Percentiles rank a stretch among this genome's conserved stretches.
Evolutionary conservation across 768 basidiomycete genomes (phyloP).

Genomic region (Mycena rosella): DNA sequence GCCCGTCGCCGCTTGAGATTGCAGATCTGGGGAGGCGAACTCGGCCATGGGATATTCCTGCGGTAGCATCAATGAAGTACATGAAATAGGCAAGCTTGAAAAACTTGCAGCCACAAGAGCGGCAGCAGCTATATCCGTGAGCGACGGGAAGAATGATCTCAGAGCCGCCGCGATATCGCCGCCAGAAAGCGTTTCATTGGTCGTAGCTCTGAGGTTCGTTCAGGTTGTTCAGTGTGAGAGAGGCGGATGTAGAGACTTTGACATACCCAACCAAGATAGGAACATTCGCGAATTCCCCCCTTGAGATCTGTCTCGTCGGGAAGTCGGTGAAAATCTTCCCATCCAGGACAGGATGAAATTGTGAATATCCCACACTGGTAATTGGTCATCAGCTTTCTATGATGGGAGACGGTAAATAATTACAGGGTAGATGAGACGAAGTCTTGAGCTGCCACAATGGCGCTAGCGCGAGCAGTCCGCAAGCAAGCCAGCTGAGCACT

Average conservation of each 20-base stretch:
- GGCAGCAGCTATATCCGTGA: constrained; percentile 55
- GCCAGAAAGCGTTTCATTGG: constrained; percentile 69
- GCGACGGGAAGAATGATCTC: constrained; percentile 57
- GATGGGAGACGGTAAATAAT: too few species aligned
- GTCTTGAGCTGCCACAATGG: constrained; percentile 69
- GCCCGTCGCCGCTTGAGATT: constrained; percentile 61
- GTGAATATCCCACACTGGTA: constrained; percentile 48
- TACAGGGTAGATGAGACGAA: constrained; percentile 7
- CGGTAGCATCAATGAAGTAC: too few species aligned
- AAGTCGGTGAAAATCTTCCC: constrained; percentile 62
- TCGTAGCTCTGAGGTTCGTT: constrained; percentile 56
- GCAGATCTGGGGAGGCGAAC: constrained; percentile 58
- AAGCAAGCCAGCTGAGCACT: constrained; percentile 59
- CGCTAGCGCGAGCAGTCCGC: constrained; percentile 62
- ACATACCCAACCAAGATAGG: constrained; percentile 71
- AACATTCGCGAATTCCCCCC: constrained; percentile 61
- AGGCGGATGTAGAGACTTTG: too few species aligned
- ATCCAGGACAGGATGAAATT: constrained; percentile 69
- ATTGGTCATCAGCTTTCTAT: background rate
- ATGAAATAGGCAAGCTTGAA: too few species aligned
- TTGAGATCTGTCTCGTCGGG: constrained; percentile 60
- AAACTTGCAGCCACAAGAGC: constrained; percentile 50
- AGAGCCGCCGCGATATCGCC: constrained; percentile 55
- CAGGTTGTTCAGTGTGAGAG: background rate
- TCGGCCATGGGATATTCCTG: constrained; percentile 48